Percentiles rank a stretch among this genome's conserved stretches.
Conservation (phyloP, 306 rosid species). For the Cucurbita pepo region DNA sequence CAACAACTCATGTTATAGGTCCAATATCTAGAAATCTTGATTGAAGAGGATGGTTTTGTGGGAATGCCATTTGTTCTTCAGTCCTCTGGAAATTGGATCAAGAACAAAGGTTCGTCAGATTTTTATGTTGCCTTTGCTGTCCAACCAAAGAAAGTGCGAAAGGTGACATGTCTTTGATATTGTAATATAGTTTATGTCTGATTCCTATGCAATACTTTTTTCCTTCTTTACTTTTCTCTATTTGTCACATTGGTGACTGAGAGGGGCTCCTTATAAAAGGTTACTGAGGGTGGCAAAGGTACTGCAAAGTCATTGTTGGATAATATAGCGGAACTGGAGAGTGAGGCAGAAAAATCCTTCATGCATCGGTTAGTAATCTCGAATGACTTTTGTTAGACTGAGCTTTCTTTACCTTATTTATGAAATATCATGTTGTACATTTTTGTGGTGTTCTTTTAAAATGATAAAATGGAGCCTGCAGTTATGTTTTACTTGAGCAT, state of each 20-base stretch:
- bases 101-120: constrained; percentile 65
- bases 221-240: not conserved
- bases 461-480: not conserved
- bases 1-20: constrained; percentile 37
- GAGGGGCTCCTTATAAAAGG: constrained; percentile 30
- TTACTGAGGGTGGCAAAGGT: constrained; percentile 52
- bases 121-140: constrained; percentile 51
- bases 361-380: constrained; percentile 75
- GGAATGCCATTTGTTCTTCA: constrained; percentile 77
- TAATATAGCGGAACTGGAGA: constrained; percentile 60
- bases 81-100: constrained; percentile 62
- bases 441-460: constrained; percentile 1
- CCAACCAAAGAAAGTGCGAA: constrained; percentile 30
- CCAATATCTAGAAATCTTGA: constrained; percentile 52
- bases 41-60: constrained; percentile 42
- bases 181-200: constrained; percentile 7
- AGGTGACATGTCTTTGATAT: constrained; percentile 35
- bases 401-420: not conserved
- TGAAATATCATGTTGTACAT: not conserved
- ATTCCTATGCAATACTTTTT: constrained; percentile 1
- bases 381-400: not conserved
- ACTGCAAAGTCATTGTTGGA: constrained; percentile 70
- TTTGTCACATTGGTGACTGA: constrained; percentile 13
- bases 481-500: not conserved
- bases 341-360: constrained; percentile 89